Evolutionary conservation across 2,329 filamentous ascomycete species (phyloP).

Genomic region (Alternaria ventricosa): DNA sequence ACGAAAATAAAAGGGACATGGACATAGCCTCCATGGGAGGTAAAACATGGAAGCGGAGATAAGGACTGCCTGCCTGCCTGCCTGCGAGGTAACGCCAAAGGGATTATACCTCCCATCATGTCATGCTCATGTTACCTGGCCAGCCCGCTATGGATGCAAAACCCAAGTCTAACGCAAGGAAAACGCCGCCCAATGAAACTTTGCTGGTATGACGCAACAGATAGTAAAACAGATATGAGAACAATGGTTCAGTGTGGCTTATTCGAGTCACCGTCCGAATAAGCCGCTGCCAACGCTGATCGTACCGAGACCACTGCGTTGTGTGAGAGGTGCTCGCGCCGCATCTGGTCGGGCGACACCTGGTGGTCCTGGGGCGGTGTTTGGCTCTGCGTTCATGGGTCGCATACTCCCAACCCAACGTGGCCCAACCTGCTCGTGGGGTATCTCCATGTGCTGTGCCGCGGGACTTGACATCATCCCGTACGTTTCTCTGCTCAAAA

Average conservation of each 20-base stretch:
- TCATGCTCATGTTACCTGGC: background rate
- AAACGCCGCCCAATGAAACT: slow-evolving; percentile 3
- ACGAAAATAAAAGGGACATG: background rate
- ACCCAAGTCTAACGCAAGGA: background rate
- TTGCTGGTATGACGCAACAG: background rate
- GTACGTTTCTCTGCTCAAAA: slow-evolving; percentile 37
- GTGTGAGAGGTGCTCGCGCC: slow-evolving; percentile 31
- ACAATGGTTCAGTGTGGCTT: background rate
- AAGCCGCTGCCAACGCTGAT: slow-evolving; percentile 42
- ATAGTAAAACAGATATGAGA: slow-evolving; percentile 11
- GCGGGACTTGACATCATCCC: slow-evolving; percentile 40
- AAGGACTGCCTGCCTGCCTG: background rate
- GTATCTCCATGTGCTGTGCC: slow-evolving; percentile 29
- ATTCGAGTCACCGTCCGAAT: slow-evolving; percentile 36
- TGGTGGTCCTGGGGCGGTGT: slow-evolving; percentile 21
- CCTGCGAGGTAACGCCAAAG: background rate
- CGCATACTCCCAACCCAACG: slow-evolving; percentile 34
- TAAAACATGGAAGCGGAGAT: slow-evolving; percentile 1
- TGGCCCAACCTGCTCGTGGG: slow-evolving; percentile 33
- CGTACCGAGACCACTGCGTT: slow-evolving; percentile 39
- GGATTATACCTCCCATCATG: background rate
- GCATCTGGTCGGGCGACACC: slow-evolving; percentile 33
- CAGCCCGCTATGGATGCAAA: slow-evolving; percentile 4
- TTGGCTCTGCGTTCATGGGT: slow-evolving; percentile 22
- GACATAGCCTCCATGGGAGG: background rate